Evolutionary conservation across 495 filamentous ascomycete genomes (phyloP).

Genomic region (Hypoxylon subgilvum): DNA sequence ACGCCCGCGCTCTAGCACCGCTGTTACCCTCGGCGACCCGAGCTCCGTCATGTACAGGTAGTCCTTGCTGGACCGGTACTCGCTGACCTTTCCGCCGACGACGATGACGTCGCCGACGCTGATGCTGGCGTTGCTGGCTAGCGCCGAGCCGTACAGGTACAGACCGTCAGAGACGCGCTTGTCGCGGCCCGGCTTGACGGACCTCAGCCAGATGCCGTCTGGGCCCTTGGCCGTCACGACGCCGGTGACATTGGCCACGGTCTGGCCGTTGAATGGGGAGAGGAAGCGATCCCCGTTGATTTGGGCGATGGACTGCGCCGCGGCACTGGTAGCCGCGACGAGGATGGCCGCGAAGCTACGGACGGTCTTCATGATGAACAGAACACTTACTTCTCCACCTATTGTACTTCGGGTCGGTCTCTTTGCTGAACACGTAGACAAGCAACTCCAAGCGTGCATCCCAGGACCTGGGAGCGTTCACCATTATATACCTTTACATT

Average conservation of each 20-base stretch:
- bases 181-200: conserved; percentile 52
- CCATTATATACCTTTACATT: conserved; percentile 16
- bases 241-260: conserved; percentile 60
- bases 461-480: not conserved
- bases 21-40: conserved; percentile 52
- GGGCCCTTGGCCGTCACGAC: conserved; percentile 65
- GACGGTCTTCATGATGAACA: conserved; percentile 13
- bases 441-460: not conserved
- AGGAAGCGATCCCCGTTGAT: conserved; percentile 68
- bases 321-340: conserved; percentile 8
- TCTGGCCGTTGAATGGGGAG: conserved; percentile 59
- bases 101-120: conserved; percentile 63
- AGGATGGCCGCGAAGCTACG: conserved; percentile 4
- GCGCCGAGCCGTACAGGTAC: conserved; percentile 59
- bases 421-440: no score
- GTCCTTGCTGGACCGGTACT: conserved; percentile 57
- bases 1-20: conserved; percentile 53
- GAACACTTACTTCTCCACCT: no score
- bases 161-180: conserved; percentile 55
- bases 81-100: conserved; percentile 59
- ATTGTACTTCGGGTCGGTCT: no score
- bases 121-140: conserved; percentile 48
- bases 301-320: conserved; percentile 61
- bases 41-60: conserved; percentile 67
- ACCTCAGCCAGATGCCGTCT: conserved; percentile 64